Percentiles rank a stretch among this genome's conserved stretches.
Evolutionary conservation across 2,329 filamentous ascomycete genomes (phyloP).

Genomic region (Colletotrichum sansevieriae): DNA sequence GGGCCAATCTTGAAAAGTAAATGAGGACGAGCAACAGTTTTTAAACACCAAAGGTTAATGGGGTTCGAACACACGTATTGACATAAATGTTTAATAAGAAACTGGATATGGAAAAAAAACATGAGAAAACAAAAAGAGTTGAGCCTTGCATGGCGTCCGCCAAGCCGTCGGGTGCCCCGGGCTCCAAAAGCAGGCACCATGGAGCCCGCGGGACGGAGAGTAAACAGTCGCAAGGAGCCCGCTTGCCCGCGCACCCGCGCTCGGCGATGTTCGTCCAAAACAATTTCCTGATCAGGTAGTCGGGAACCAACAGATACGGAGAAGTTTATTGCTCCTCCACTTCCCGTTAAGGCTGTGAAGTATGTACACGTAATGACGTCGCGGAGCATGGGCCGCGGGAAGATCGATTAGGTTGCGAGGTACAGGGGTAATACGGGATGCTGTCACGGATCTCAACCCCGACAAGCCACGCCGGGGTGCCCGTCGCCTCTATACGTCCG

Average conservation of each 20-base stretch:
- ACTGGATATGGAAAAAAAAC: background rate
- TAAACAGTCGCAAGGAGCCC: background rate
- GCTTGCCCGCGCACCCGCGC: background rate
- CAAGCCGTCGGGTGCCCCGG: slow-evolving; percentile 9
- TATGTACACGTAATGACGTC: background rate
- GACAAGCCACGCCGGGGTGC: background rate
- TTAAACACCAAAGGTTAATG: background rate
- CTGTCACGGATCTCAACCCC: background rate
- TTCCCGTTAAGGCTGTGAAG: too few species aligned
- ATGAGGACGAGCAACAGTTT: background rate
- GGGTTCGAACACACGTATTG: background rate
- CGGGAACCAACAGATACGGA: background rate
- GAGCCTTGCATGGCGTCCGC: slow-evolving; percentile 8
- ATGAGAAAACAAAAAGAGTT: background rate
- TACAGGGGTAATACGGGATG: background rate
- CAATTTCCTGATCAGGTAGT: background rate
- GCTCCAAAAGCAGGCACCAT: slow-evolving; percentile 1
- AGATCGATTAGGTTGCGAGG: slow-evolving; percentile 2
- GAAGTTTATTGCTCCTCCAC: background rate
- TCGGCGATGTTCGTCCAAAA: slow-evolving; percentile 1
- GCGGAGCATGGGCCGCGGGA: background rate
- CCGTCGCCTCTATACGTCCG: background rate
- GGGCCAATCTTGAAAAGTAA: background rate
- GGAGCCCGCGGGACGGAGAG: slow-evolving; percentile 2
- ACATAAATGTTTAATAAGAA: too few species aligned